phyloP scores from a whole-genome alignment of 2,329 filamentous ascomycete species.

The Blastomyces gilchristii region DNA sequence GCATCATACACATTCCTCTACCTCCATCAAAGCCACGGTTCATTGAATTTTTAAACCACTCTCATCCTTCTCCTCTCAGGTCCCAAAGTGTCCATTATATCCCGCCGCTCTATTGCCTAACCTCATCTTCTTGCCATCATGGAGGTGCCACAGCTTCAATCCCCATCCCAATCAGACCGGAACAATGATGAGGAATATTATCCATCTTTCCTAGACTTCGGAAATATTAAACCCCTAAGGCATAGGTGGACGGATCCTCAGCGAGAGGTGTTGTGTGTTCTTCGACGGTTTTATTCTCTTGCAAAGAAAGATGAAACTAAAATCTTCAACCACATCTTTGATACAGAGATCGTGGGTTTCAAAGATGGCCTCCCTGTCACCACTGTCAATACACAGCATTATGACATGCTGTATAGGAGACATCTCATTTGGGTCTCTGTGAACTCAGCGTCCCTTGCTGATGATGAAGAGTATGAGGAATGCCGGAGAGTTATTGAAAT shows the following conservation, averaged over 20 bases:
- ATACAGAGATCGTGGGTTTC: slow-evolving; percentile 15
- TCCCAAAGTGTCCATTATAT: neutral
- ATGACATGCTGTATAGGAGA: slow-evolving; percentile 14
- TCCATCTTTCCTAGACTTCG: slow-evolving; percentile 1
- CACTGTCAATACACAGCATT: slow-evolving; percentile 19
- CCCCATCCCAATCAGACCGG: neutral
- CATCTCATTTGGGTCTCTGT: slow-evolving; percentile 21
- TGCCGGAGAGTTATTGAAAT: slow-evolving; percentile 4
- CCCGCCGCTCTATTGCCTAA: neutral
- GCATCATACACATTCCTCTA: too few species aligned
- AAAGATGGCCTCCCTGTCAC: slow-evolving; percentile 6
- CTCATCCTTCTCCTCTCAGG: neutral
- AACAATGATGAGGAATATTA: neutral
- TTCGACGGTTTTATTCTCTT: slow-evolving; percentile 7
- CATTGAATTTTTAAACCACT: neutral
- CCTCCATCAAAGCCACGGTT: too few species aligned
- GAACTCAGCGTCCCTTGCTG: slow-evolving; percentile 12
- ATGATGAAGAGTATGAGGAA: neutral
- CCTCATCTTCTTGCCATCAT: neutral
- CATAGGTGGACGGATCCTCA: slow-evolving; percentile 10
- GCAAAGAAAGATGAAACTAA: slow-evolving; percentile 11
- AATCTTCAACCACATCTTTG: slow-evolving; percentile 24
- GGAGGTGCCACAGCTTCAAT: neutral
- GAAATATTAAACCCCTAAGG: neutral
- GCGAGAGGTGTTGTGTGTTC: slow-evolving; percentile 8